Conservation (phyloP, 73 alveolate genomes). For the Paramecium primaurelia region DNA sequence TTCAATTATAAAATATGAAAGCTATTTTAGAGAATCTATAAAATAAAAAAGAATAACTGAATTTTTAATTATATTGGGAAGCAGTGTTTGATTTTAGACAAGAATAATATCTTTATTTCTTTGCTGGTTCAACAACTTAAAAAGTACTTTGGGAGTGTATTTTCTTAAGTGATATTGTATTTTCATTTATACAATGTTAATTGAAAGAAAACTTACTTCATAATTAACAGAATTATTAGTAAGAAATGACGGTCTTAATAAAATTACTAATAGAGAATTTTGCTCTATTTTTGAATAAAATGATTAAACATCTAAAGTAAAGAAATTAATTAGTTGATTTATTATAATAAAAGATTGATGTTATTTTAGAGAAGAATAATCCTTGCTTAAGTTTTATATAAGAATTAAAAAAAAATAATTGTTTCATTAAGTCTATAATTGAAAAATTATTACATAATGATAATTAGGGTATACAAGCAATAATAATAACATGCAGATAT, state of each 20-base stretch:
- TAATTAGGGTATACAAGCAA: background rate
- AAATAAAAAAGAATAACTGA: background rate
- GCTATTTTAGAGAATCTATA: background rate
- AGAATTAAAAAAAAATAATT: background rate
- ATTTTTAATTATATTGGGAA: background rate
- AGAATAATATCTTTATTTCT: background rate
- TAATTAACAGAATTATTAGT: background rate
- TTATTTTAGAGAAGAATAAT: background rate
- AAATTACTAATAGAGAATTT: background rate
- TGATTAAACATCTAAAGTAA: background rate
- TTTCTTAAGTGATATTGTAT: background rate
- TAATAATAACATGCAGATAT: background rate
- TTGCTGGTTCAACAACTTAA: background rate
- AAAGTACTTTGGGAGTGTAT: background rate
- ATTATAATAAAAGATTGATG: background rate
- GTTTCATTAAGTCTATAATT: background rate
- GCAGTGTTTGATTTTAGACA: background rate
- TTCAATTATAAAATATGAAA: background rate
- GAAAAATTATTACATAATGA: background rate
- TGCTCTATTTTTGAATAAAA: background rate
- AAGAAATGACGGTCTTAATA: background rate
- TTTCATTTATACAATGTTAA: background rate
- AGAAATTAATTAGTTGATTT: background rate
- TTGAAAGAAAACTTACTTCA: background rate
- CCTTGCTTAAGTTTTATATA: background rate